Base-by-base conservation (phyloP, 177 flowering plant species). In the Tripterygium wilfordii region DNA sequence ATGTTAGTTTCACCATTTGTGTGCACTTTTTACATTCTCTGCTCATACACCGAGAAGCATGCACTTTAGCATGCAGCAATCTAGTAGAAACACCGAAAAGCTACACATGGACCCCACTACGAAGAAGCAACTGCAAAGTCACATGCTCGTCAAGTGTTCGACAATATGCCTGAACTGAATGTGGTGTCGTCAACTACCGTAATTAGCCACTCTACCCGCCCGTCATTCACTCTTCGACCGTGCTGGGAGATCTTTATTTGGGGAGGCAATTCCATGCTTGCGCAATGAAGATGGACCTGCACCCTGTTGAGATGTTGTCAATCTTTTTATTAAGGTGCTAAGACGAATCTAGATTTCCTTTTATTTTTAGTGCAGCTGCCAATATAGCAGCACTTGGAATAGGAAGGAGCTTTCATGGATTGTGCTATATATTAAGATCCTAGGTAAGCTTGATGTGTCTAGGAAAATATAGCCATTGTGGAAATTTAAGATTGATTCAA, bases 371-470 rank as follows among this genome's bases (percentile, higher is more conserved):
- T 33, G 87, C 96, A n/a, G 80, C 77, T 51, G 78, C 87, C 4
- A 83, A 72, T 56, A 75, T 88, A 38, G 80, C 89, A 13, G 75
- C 82, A 13, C 68, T 81, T 46, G 88, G 82, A 5, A 64, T 78
- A 53, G 96, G 95, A 19, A 79, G 52, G 54, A 72, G 80, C 33
- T 72, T 88, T 25, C 96, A 88, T 68, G n/a, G 95, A 80, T 33
- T 76, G 72, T 56, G 88, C 84, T n/a, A n/a, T n/a, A n/a, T 15
- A 36, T 83, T 12, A 88, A 88, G 68, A 54, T 39, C 41, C 54
- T 79, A 66, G 77, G 72, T 13, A 50, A 64, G 39, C 49, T 57
- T 32, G 67, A 68, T 49, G 61, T 68, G 45, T 85, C n/a, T n/a
- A n/a, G n/a, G n/a, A n/a, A n/a, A n/a, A n/a, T n/a, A n/a, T n/a